A percentile compares a stretch with the other conserved stretches of the same genome.
phyloP scores from a whole-genome alignment of 1,139 yeast genomes.

The Pichia sp. region DNA sequence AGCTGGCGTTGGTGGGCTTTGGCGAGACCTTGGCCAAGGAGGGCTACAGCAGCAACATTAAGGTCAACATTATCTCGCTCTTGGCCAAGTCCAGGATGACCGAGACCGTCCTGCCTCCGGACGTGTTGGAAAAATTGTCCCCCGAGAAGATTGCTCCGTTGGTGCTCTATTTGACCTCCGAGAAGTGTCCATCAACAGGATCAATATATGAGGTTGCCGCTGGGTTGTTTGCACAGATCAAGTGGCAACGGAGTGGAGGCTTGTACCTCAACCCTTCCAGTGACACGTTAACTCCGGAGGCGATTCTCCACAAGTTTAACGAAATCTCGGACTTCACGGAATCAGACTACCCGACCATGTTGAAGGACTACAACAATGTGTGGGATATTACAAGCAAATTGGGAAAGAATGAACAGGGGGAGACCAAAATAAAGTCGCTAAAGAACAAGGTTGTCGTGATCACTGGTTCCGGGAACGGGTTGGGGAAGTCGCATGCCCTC shows the following conservation, averaged over 20 bases:
- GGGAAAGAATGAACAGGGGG: conserved; percentile 56
- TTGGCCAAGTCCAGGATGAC: conserved; percentile 96
- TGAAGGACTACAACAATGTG: conserved; percentile 58
- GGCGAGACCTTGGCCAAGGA: conserved; percentile 95
- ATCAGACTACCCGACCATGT: conserved; percentile 58
- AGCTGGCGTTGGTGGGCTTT: conserved; percentile 83
- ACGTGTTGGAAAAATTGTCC: conserved; percentile 69
- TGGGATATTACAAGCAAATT: conserved; percentile 48
- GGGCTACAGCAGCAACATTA: conserved; percentile 79
- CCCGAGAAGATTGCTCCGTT: conserved; percentile 91
- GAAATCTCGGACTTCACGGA: conserved; percentile 60
- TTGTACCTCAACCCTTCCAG: conserved; percentile 71
- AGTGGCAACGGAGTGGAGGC: conserved; percentile 95
- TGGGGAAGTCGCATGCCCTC: conserved; percentile 87
- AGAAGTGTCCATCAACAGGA: conserved; percentile 53
- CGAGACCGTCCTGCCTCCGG: conserved; percentile 81
- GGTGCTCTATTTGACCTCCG: conserved; percentile 76
- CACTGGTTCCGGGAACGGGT: conserved; percentile 95
- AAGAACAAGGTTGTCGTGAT: conserved; percentile 83
- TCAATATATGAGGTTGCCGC: conserved; percentile 91
- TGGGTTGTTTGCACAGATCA: conserved; percentile 83
- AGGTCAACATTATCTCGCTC: conserved; percentile 86
- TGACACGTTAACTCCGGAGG: conserved; percentile 74
- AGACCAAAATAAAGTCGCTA: conserved; percentile 48
- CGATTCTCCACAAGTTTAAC: conserved; percentile 66